Base-by-base conservation (phyloP, 768 basidiomycete genomes). In the Mycena epipterygia region DNA sequence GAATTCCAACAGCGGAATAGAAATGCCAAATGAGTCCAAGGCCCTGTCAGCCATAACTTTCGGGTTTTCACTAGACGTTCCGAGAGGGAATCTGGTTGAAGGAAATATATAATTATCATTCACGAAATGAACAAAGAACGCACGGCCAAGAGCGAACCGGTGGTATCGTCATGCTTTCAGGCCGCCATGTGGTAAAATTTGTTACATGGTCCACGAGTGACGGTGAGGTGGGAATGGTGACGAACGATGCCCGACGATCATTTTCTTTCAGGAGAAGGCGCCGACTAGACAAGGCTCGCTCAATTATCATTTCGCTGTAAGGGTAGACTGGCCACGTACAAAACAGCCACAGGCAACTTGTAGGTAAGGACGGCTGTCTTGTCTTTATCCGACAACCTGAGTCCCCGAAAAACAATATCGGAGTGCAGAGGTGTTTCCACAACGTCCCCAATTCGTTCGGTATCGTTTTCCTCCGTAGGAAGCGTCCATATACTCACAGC, bases 101-200 rank as follows among this genome's bases (percentile, higher is more conserved):
- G 23, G 39, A 30, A n/a, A n/a, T 3, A 41, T 51, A 32, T 27
- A 23, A 41, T 30, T 29, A 0, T 14, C 39, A 7, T 13, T 30
- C 0, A 41, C 23, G 8, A 19, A 46, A 41, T 17, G n/a, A n/a
- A n/a, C n/a, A n/a, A 41, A 51, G 17, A 58, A 44, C 71, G 4
- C n/a, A 73, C 72, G 72, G 67, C 72, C 72, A 73, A 17, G 58
- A 30, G 32, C 68, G 72, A 49, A 61, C 63, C 5, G 67, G 64
- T 0, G 59, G 64, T 4, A 62, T 29, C 7, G 27, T 39, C 44
- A 73, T 51, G 21, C 25, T 52, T 2, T 70, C 68, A 7, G 72
- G 72, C 9, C 37, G 39, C 72, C 72, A 73, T 19, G 58, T 61
- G 3, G 72, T 70, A 42, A 69, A 66, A 51, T 67, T 46, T 1